A percentile compares a stretch with the other conserved stretches of the same genome.
These are phyloP conservation scores for Akanthomyces lecanii DNA, from an alignment of 2,329 filamentous ascomycete genomes.

Conservation along the genomic window DNA sequence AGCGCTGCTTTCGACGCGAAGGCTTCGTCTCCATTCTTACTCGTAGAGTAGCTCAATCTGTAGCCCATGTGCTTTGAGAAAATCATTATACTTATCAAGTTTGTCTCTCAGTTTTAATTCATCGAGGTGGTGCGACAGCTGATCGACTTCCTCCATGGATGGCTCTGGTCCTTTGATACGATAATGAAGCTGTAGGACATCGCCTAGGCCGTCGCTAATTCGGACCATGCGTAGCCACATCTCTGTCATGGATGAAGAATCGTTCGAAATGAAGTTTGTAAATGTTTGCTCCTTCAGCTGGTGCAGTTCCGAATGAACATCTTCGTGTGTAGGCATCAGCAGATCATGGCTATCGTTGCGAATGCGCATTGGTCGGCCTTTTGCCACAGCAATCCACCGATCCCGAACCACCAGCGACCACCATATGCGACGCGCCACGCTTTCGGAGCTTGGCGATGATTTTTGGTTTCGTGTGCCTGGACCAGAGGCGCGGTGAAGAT, in stretches of 20 bases:
- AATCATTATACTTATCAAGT: not conserved
- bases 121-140: not conserved
- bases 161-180: constrained; percentile 2
- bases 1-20: too few relatives aligned
- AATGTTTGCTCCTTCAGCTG: not conserved
- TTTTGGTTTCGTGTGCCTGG: not conserved
- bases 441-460: not conserved
- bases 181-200: constrained; percentile 5
- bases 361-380: constrained; percentile 13
- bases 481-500: not conserved
- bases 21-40: not conserved
- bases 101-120: not conserved
- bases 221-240: constrained; percentile 6
- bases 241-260: not conserved
- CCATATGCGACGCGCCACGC: constrained; percentile 6
- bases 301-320: not conserved
- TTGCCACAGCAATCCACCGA: constrained; percentile 11
- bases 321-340: not conserved
- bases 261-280: not conserved
- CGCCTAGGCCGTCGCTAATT: not conserved
- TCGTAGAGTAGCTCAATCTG: constrained; percentile 4
- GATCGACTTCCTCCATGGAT: not conserved
- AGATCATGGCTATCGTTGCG: constrained; percentile 10
- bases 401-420: constrained; percentile 8
- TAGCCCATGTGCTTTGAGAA: not conserved